Percentiles rank a stretch among this genome's conserved stretches.
These are phyloP conservation scores for Pseudozyma tsukubaensis DNA, from an alignment of 1,284 basidiomycete species.

Conservation along the genomic window DNA sequence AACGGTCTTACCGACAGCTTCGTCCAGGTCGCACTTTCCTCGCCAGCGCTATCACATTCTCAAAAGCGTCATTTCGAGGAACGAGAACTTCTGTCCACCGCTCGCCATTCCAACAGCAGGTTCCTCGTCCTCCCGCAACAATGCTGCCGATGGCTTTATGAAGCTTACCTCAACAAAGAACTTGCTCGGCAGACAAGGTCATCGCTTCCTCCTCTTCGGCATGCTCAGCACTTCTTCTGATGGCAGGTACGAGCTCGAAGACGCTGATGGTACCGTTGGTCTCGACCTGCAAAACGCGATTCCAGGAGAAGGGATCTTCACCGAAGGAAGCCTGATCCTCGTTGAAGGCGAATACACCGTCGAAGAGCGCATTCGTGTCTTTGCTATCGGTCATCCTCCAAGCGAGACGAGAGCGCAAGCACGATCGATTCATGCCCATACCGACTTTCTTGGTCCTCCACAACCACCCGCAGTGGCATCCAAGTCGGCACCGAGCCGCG, in stretches of 20 bases:
- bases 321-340: conserved; percentile 92
- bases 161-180: conserved; percentile 94
- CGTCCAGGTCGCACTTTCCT: conserved; percentile 46
- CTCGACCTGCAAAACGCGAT: conserved; percentile 85
- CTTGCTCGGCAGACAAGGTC: conserved; percentile 87
- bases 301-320: conserved; percentile 95
- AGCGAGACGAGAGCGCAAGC: conserved; percentile 57
- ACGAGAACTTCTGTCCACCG: conserved; percentile 67
- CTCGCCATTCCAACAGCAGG: conserved; percentile 41
- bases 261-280: conserved; percentile 88
- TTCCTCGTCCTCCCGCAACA: conserved; percentile 15
- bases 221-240: conserved; percentile 91
- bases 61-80: conserved; percentile 59
- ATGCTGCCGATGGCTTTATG: conserved; percentile 52
- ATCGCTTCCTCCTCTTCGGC: conserved; percentile 91
- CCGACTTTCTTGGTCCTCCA: conserved; percentile 79
- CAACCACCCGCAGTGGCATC: conserved; percentile 19
- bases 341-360: conserved; percentile 97
- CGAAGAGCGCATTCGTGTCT: conserved; percentile 85
- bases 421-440: conserved; percentile 35
- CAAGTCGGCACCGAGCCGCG: conserved; percentile 6
- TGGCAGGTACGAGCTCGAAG: conserved; percentile 89
- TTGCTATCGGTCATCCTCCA: conserved; percentile 96
- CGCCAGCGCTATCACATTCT: conserved; percentile 60
- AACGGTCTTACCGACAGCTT: conserved; percentile 52